phyloP scores from a whole-genome alignment of 768 basidiomycete genomes.

The Lanmaoa pseudosensibilis region DNA sequence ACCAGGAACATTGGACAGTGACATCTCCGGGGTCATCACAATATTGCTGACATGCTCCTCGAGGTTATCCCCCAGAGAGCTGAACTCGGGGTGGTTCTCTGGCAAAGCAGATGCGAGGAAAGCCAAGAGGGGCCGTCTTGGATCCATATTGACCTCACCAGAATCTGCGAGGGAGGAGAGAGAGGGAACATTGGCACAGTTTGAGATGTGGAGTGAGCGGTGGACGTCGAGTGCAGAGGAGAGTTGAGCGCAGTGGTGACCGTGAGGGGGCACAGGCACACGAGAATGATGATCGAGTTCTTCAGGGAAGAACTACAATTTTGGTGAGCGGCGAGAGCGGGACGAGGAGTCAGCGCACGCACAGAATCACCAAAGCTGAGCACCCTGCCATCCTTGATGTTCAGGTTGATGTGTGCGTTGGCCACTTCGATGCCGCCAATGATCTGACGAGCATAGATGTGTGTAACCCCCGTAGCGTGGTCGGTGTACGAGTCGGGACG shows the following conservation, averaged over 20 bases:
- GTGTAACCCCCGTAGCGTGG: conserved; percentile 76
- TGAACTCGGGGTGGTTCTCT: conserved; percentile 40
- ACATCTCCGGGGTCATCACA: conserved; percentile 38
- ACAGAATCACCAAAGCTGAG: conserved; percentile 89
- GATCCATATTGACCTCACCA: conserved; percentile 31
- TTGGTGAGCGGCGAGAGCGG: conserved; percentile 2
- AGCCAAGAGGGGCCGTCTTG: conserved; percentile 61
- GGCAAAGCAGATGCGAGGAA: conserved; percentile 79
- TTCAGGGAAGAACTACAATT: conserved; percentile 73
- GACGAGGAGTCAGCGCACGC: conserved; percentile 29
- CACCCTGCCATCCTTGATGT: conserved; percentile 83
- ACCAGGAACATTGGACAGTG: conserved; percentile 55
- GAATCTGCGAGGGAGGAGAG: conserved; percentile 23
- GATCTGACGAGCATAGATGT: conserved; percentile 84
- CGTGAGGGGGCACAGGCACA: conserved; percentile 45
- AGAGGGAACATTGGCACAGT: conserved; percentile 50
- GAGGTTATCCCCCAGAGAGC: conserved; percentile 49
- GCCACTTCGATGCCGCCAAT: conserved; percentile 85
- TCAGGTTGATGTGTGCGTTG: conserved; percentile 92
- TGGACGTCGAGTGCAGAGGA: conserved; percentile 33
- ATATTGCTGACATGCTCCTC: conserved; percentile 54
- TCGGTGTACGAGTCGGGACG: conserved; percentile 89
- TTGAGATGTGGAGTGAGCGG: conserved; percentile 42
- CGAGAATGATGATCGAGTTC: conserved; percentile 31
- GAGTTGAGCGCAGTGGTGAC: conserved; percentile 52